A percentile compares a stretch with the other conserved stretches of the same genome.
Evolutionary conservation across 768 basidiomycete genomes (phyloP).

Genomic region (Boletus fagicola): DNA sequence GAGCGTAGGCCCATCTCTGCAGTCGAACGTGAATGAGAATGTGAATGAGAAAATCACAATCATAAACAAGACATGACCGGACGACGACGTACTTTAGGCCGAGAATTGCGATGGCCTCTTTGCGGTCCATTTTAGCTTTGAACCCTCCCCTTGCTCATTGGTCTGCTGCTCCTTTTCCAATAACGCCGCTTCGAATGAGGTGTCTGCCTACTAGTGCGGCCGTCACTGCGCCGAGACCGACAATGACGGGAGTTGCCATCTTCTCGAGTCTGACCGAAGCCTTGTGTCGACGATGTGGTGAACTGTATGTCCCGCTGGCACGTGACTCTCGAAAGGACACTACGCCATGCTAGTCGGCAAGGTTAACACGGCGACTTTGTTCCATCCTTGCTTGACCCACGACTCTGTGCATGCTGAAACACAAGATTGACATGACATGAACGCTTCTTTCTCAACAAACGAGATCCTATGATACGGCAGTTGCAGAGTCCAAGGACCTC

Average conservation of each 20-base stretch:
- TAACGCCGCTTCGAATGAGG: slow-evolving; percentile 58
- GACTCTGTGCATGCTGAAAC: too few species aligned
- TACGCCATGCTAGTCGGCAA: too few species aligned
- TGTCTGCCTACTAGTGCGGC: slow-evolving; percentile 75
- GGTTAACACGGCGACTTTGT: too few species aligned
- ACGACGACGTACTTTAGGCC: too few species aligned
- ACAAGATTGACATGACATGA: too few species aligned
- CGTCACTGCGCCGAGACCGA: slow-evolving; percentile 76
- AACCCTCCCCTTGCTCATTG: slow-evolving; percentile 95
- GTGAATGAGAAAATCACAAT: too few species aligned
- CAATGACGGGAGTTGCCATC: slow-evolving; percentile 78
- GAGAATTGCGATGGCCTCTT: slow-evolving; percentile 87
- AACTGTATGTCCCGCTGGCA: background rate
- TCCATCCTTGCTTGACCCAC: too few species aligned
- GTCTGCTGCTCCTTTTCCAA: slow-evolving; percentile 62
- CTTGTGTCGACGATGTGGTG: background rate
- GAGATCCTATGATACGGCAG: too few species aligned
- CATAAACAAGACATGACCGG: too few species aligned
- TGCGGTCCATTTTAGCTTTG: slow-evolving; percentile 92
- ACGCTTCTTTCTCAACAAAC: background rate
- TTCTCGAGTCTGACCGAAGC: background rate
- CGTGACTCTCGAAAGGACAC: slow-evolving; percentile 7
- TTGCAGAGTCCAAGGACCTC: background rate
- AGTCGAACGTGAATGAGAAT: too few species aligned
- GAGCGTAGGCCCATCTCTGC: too few species aligned